These are phyloP conservation scores for Aspergillus sp. DNA, from an alignment of 2,329 filamentous ascomycete genomes.

Conservation along the genomic window DNA sequence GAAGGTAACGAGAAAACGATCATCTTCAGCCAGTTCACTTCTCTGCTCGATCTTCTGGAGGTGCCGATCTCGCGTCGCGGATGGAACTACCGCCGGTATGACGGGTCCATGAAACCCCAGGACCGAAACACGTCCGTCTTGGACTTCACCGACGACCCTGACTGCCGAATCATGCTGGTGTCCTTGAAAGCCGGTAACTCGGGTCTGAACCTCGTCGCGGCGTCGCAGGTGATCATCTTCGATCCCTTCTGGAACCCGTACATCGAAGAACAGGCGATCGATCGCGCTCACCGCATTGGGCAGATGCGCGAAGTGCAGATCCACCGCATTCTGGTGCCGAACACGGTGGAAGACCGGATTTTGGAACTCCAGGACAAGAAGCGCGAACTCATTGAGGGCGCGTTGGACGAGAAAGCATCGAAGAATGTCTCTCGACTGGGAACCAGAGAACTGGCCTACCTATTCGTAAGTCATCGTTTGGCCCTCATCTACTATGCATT, in stretches of 20 bases:
- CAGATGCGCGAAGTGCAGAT: conserved; percentile 72
- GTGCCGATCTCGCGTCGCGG: conserved; percentile 62
- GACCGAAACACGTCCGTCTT: conserved; percentile 66
- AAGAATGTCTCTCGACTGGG: conserved; percentile 66
- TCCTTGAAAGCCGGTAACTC: conserved; percentile 80
- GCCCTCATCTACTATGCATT: background rate
- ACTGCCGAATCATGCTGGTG: conserved; percentile 69
- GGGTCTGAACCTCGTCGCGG: conserved; percentile 79
- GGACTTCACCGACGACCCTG: conserved; percentile 61
- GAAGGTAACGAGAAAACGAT: conserved; percentile 69
- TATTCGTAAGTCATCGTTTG: conserved; percentile 54
- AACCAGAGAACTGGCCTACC: conserved; percentile 64
- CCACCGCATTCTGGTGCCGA: conserved; percentile 72
- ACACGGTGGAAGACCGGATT: conserved; percentile 87
- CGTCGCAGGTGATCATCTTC: conserved; percentile 82
- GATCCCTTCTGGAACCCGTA: conserved; percentile 96
- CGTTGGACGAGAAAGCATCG: conserved; percentile 72
- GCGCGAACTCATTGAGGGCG: conserved; percentile 70
- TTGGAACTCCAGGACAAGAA: conserved; percentile 75
- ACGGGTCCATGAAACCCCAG: conserved; percentile 68
- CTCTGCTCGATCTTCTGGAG: conserved; percentile 73
- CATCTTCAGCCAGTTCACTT: conserved; percentile 79
- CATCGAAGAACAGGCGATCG: conserved; percentile 87
- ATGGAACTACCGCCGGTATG: conserved; percentile 66
- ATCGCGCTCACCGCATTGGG: conserved; percentile 84